These are phyloP conservation scores for Triglochin maritima DNA, from an alignment of 106 monocot genomes.

Conservation along the genomic window DNA sequence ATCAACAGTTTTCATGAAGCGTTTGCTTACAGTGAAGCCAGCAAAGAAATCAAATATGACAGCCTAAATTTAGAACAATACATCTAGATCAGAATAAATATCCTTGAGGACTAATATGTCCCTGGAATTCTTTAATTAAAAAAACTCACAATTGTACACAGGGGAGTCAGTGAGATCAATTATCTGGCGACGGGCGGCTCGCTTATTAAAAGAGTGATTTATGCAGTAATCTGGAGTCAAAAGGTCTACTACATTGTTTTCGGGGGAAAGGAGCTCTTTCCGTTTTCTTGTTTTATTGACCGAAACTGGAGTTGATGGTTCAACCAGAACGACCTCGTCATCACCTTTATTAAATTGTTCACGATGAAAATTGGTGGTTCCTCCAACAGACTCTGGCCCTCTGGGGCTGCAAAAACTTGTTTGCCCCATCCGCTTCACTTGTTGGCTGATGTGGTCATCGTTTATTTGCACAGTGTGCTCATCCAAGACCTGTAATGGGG, in stretches of 20 bases:
- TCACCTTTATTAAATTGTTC: neutral
- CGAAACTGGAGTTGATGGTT: slow-evolving; percentile 13
- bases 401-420: no score
- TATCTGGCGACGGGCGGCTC: slow-evolving; percentile 8
- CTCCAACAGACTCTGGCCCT: neutral
- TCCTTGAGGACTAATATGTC: neutral
- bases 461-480: neutral
- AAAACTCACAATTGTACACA: slow-evolving; percentile 28
- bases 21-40: neutral
- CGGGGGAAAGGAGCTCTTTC: slow-evolving; percentile 11
- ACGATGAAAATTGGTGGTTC: neutral
- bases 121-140: neutral
- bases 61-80: neutral
- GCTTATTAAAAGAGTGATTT: slow-evolving; percentile 10
- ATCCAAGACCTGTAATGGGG: neutral
- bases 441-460: neutral
- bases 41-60: neutral
- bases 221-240: slow-evolving; percentile 39
- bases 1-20: no score
- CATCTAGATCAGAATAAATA: neutral
- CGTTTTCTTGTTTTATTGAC: slow-evolving; percentile 1
- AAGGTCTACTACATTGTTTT: slow-evolving; percentile 43
- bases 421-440: neutral
- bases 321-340: neutral
- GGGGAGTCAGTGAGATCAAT: slow-evolving; percentile 83